A percentile compares a stretch with the other conserved stretches of the same genome.
These are phyloP conservation scores for Chenopodium quinoa DNA, from an alignment of 148 eudicot genomes.

Conservation along the genomic window DNA sequence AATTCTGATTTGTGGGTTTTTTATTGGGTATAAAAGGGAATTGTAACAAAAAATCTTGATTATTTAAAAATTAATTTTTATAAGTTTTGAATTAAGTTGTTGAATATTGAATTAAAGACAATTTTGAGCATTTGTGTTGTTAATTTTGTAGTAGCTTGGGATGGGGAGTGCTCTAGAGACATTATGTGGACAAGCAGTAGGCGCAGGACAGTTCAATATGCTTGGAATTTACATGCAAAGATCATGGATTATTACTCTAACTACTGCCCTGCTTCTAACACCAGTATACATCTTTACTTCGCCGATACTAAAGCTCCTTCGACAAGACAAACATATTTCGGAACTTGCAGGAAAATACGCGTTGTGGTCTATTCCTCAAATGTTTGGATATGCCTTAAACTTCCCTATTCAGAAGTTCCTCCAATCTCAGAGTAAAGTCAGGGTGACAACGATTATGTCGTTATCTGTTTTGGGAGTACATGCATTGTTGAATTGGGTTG, in stretches of 20 bases:
- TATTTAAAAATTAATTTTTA: too few species aligned
- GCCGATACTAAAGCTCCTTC: conserved; percentile 34
- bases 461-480: conserved; percentile 34
- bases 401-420: conserved; percentile 50
- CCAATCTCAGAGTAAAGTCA: conserved; percentile 53
- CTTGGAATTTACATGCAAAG: conserved; percentile 56
- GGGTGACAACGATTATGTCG: conserved; percentile 44
- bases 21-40: too few species aligned
- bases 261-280: conserved; percentile 31
- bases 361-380: conserved; percentile 45
- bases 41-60: too few species aligned
- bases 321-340: conserved; percentile 30
- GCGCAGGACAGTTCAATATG: conserved; percentile 50
- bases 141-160: conserved; percentile 21
- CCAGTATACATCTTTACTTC: conserved; percentile 43
- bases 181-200: conserved; percentile 60
- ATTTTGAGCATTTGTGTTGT: not conserved
- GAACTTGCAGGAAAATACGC: conserved; percentile 51
- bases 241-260: conserved; percentile 41
- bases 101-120: not conserved
- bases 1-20: too few species aligned
- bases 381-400: conserved; percentile 44
- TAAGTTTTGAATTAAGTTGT: not conserved
- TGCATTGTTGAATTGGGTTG: conserved; percentile 38
- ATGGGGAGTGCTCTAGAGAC: conserved; percentile 65